Conservation (phyloP, 257 asterid genomes). For the Solanum ossicruentum region DNA sequence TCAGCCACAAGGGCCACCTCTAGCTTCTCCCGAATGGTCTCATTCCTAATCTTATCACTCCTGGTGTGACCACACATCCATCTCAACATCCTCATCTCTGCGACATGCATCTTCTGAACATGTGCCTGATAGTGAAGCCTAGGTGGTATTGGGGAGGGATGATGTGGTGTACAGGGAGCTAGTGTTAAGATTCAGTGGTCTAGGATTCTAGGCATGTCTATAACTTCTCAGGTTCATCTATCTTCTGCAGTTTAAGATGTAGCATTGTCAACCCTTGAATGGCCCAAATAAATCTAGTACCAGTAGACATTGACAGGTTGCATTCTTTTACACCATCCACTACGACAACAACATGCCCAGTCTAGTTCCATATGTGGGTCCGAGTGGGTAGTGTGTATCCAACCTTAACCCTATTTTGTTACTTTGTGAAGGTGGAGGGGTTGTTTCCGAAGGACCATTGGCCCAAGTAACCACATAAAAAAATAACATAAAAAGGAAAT, state of each 20-base stretch:
- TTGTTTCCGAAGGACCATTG: not conserved
- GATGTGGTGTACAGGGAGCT: not conserved
- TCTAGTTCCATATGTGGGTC: not conserved
- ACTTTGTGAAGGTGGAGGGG: not conserved
- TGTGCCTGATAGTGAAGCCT: not conserved
- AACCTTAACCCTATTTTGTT: not conserved
- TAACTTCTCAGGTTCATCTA: not conserved
- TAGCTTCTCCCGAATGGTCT: too few relatives aligned
- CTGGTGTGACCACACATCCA: too few relatives aligned
- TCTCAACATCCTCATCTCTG: too few relatives aligned
- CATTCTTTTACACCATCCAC: not conserved
- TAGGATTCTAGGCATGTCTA: not conserved
- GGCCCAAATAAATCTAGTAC: not conserved
- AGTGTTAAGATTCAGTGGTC: not conserved
- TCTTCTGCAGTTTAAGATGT: not conserved
- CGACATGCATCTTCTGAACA: too few relatives aligned
- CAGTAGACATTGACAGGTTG: not conserved
- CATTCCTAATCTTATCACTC: too few relatives aligned
- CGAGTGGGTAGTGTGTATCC: not conserved
- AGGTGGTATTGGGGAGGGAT: not conserved
- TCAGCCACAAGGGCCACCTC: too few relatives aligned
- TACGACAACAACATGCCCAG: not conserved
- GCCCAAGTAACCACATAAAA: not conserved
- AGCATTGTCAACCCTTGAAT: not conserved
- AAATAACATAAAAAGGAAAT: not conserved